These are phyloP conservation scores for Cyberlindnera galapagoensis DNA, from an alignment of 805 yeast species.

Conservation along the genomic window DNA sequence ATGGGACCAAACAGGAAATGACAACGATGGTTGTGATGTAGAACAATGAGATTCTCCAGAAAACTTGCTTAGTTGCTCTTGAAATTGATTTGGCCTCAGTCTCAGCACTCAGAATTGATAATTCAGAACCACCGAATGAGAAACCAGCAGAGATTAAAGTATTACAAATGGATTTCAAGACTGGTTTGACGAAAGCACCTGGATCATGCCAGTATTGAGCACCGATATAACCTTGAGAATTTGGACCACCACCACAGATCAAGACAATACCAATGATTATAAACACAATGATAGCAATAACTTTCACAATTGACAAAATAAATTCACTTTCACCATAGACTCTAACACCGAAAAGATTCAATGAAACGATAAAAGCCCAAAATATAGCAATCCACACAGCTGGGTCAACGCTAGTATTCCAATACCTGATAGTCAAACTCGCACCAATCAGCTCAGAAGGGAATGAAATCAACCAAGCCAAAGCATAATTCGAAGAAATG, in stretches of 20 bases:
- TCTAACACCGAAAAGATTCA: conserved; percentile 47
- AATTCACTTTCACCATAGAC: conserved; percentile 53
- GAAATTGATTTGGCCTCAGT: conserved; percentile 65
- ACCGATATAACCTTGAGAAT: conserved; percentile 35
- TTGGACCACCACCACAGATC: conserved; percentile 37
- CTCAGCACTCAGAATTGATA: conserved; percentile 71
- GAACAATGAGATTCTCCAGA: conserved; percentile 73
- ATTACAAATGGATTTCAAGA: conserved; percentile 63
- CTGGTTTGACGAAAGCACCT: conserved; percentile 48
- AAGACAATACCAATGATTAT: conserved; percentile 43
- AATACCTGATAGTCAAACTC: conserved; percentile 48
- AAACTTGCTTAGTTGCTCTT: conserved; percentile 60
- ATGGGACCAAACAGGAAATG: conserved; percentile 69
- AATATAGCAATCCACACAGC: conserved; percentile 58
- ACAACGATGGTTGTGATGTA: conserved; percentile 54
- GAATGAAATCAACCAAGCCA: conserved; percentile 50
- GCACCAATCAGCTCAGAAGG: conserved; percentile 59
- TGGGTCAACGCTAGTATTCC: conserved; percentile 42
- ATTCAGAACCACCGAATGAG: conserved; percentile 69
- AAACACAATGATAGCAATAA: conserved; percentile 40
- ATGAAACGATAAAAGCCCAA: conserved; percentile 38
- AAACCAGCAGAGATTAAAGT: conserved; percentile 77
- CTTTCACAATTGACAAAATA: conserved; percentile 38
- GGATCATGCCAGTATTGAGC: conserved; percentile 42
- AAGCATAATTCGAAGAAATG: conserved; percentile 45